Conservation (phyloP, 192 early-diverging fungal species). For the Backusella tarrabulga region DNA sequence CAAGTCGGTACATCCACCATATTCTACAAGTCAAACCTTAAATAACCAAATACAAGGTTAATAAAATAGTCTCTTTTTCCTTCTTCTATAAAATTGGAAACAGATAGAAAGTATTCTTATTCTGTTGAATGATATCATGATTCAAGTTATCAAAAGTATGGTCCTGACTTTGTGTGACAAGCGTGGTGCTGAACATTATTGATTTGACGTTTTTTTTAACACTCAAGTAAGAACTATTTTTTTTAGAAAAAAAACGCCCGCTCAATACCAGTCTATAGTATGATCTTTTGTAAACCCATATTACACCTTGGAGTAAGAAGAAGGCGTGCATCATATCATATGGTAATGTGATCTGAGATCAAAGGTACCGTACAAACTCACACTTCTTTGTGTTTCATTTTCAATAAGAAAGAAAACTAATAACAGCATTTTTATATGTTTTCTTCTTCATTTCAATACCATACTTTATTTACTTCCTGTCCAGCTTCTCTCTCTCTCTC, state of each 20-base stretch:
- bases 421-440: too few relatives aligned
- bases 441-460: too few relatives aligned
- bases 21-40: not conserved
- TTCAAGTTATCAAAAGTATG: not conserved
- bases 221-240: not conserved
- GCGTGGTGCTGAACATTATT: not conserved
- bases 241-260: not conserved
- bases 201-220: not conserved
- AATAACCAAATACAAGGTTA: not conserved
- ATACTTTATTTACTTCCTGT: too few relatives aligned
- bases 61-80: not conserved
- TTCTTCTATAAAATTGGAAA: not conserved
- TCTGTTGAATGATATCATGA: not conserved
- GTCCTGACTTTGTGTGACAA: not conserved
- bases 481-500: too few relatives aligned
- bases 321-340: not conserved
- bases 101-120: not conserved
- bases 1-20: not conserved
- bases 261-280: not conserved
- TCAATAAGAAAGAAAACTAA: not conserved
- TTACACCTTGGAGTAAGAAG: not conserved
- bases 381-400: not conserved
- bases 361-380: not conserved
- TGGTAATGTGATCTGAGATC: not conserved
- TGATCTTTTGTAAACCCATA: not conserved